Conservation (phyloP, 2,329 filamentous ascomycete species). For the Lomentospora prolificans region DNA sequence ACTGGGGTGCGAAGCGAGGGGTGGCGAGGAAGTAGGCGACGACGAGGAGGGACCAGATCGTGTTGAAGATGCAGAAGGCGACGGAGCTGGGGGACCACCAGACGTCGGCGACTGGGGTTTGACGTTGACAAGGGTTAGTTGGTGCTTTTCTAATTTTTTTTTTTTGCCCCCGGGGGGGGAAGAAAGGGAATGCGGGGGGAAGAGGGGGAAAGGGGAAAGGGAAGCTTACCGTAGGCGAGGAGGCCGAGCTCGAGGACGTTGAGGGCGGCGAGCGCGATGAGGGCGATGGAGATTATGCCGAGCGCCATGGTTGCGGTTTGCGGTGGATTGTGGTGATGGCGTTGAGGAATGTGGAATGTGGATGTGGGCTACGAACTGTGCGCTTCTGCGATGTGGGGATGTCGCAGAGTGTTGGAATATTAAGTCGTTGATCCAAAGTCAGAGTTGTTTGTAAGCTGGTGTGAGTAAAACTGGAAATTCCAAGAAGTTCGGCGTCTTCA, state of each 20-base stretch:
- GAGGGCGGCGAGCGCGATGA: slow-evolving; percentile 37
- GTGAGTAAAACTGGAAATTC: neutral
- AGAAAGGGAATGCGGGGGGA: neutral
- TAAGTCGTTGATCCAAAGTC: no score
- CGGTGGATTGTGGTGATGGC: no score
- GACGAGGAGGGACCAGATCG: slow-evolving; percentile 65
- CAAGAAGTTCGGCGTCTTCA: no score
- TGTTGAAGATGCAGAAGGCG: slow-evolving; percentile 72
- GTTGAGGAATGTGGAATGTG: no score
- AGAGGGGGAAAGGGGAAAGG: slow-evolving; percentile 6
- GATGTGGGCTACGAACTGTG: no score
- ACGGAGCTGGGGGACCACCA: slow-evolving; percentile 31
- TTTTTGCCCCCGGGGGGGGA: no score
- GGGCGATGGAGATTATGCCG: neutral
- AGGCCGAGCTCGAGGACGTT: slow-evolving; percentile 67
- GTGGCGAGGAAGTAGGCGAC: slow-evolving; percentile 61
- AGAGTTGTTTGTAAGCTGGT: neutral
- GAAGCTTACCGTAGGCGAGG: slow-evolving; percentile 56
- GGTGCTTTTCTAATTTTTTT: neutral
- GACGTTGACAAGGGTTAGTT: no score
- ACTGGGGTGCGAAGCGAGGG: slow-evolving; percentile 49
- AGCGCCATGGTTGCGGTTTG: slow-evolving; percentile 2
- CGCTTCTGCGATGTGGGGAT: no score
- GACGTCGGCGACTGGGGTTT: slow-evolving; percentile 41
- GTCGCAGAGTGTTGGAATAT: no score